Percentiles rank a stretch among this genome's conserved stretches.
Evolutionary conservation across 2,329 filamentous ascomycete genomes (phyloP).

Genomic region (Aureobasidium sp.): DNA sequence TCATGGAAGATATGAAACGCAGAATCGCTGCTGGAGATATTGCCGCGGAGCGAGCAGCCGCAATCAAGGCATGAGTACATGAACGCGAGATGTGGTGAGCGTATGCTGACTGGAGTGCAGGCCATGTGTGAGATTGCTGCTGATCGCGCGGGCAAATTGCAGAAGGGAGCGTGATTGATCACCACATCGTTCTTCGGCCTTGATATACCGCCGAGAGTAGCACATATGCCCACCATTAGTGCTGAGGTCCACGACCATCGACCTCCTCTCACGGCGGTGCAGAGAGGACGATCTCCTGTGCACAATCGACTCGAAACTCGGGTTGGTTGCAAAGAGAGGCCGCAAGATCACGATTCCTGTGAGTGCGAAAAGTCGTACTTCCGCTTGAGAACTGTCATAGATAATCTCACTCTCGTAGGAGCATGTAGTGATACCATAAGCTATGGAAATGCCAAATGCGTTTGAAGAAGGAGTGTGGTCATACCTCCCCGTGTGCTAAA

Average conservation of each 20-base stretch:
- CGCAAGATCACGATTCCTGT: not conserved
- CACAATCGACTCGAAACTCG: not conserved
- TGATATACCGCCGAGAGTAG: not conserved
- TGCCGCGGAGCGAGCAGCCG: slow-evolving; percentile 59
- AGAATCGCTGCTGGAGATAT: slow-evolving; percentile 63
- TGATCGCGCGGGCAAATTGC: slow-evolving; percentile 63
- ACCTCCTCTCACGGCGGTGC: not conserved
- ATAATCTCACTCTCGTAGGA: too few species aligned
- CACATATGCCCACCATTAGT: not conserved
- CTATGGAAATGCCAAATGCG: not conserved
- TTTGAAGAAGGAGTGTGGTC: too few species aligned
- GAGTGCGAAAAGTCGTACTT: not conserved
- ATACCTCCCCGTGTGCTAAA: too few species aligned
- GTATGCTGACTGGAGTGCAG: slow-evolving; percentile 34
- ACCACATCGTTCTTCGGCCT: not conserved
- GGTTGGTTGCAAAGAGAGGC: not conserved
- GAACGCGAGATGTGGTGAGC: not conserved
- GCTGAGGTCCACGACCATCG: too few species aligned
- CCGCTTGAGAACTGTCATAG: too few species aligned
- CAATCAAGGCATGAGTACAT: slow-evolving; percentile 54
- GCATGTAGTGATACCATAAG: not conserved
- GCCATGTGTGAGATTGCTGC: slow-evolving; percentile 89
- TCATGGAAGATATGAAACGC: slow-evolving; percentile 73
- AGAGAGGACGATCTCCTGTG: not conserved
- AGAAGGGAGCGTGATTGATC: slow-evolving; percentile 1